Base-by-base conservation (phyloP, 2,329 filamentous ascomycete species). In the Talaromyces islandicus region DNA sequence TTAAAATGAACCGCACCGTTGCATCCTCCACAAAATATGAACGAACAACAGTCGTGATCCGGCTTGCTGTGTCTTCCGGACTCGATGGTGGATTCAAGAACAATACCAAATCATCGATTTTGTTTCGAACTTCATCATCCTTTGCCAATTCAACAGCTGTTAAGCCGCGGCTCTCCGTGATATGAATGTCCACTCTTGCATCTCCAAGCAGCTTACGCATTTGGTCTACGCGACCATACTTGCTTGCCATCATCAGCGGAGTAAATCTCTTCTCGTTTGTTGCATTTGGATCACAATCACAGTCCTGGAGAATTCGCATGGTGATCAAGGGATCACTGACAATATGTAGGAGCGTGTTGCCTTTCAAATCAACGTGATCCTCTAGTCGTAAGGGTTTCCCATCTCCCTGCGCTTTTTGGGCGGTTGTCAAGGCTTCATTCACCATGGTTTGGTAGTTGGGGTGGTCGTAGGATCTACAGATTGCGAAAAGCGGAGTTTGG, bases 11-110 rank as follows among this genome's bases (percentile, higher is more conserved):
- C 46, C 94, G 88, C 56, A 97, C 89, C 0, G 90, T 96, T 10
- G 90, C 92, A 75, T 99, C 94, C 76, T 99, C 94, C 11, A 99
- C 92, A 68, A 99, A 97, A 75, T 96, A 97, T 0, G 92, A 94
- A 60, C 94, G 85, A 0, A 99, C 94, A 0, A 97, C 92, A 1
- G 91, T 91, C 0, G 94, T 97, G 24, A 92, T 92, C 25, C 93
- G 86, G 4, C 88, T 88, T 66, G 96, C 91, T 10, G 83, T 80
- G 11, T 85, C 87, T 5, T 89, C 81, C 27, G 68, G 66, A 21
- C 66, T 65, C 7, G 70, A 70, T 21, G 72, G 70, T 1, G 84
- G 81, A 71, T 87, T 86, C 21, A 90, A 89, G 64, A 99, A 88
- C 10, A 99, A 78, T 1, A 92, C 88, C 64, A 99, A 80, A 72